phyloP scores from a whole-genome alignment of 129 eudicot species.

The Deinandra increscens region DNA sequence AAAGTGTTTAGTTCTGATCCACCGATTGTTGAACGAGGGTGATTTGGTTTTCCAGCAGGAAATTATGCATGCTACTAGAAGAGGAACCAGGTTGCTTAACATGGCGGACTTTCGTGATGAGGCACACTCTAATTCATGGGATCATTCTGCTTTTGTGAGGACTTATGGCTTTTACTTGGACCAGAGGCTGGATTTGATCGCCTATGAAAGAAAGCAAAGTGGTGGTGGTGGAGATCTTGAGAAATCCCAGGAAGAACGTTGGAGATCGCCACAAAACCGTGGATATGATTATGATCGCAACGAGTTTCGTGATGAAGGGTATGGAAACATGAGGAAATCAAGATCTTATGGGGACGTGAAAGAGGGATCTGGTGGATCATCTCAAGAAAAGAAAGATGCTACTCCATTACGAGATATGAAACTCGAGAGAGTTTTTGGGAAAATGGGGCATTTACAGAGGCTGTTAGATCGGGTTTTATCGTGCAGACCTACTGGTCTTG shows the following conservation, averaged over 20 bases:
- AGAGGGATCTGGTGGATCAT: conserved; percentile 34
- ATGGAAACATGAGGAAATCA: conserved; percentile 63
- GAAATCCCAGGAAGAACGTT: conserved; percentile 44
- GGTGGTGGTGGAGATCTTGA: conserved; percentile 40
- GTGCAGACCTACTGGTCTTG: conserved; percentile 73
- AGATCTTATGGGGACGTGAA: conserved; percentile 70
- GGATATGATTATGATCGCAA: conserved; percentile 46
- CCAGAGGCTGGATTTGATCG: conserved; percentile 60
- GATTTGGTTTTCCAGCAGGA: conserved; percentile 66
- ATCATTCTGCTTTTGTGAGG: conserved; percentile 74
- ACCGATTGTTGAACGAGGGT: conserved; percentile 63
- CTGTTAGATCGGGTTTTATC: conserved; percentile 66
- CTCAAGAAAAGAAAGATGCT: conserved; percentile 35
- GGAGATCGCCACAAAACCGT: conserved; percentile 59
- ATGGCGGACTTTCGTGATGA: conserved; percentile 79
- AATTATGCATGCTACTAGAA: conserved; percentile 66
- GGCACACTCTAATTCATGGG: conserved; percentile 86
- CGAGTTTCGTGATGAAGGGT: conserved; percentile 42
- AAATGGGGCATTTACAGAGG: conserved; percentile 81
- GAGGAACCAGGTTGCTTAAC: conserved; percentile 69
- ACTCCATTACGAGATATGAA: conserved; percentile 78
- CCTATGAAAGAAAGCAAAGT: conserved; percentile 47
- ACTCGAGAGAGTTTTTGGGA: conserved; percentile 69
- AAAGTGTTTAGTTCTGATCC: conserved; percentile 55
- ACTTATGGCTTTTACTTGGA: conserved; percentile 71